Evolutionary conservation across 805 yeast species (phyloP), one percentile per base, ranked within the genome.

Genomic region (Komagataella ulmi): DNA sequence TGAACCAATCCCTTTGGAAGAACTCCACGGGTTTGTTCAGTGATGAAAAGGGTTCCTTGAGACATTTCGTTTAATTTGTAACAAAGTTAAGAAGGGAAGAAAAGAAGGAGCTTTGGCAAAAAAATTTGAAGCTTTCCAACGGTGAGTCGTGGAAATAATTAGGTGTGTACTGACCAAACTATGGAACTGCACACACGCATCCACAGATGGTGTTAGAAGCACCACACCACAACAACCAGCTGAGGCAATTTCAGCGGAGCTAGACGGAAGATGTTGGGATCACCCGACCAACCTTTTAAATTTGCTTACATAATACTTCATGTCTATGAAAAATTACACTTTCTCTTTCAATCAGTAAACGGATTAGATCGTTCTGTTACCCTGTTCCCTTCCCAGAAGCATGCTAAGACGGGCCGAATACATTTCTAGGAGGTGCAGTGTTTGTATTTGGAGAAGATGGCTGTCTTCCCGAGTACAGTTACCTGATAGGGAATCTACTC

Each of bases 41-140:
- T 18, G 10, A 19, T n/a, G 70, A 73, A 84, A 61, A 83, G 69
- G 58, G 83, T 81, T 63, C 88, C 88, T 65, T 73, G 75, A 49
- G 89, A 78, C 90, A 84, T 84, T 59, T 4, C 43, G 36, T 17
- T 18, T 44, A 19, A 10, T 17, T 18, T 17, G 23, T 17, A n/a
- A 44, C 19, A 44, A 44, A 44, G 10, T 44, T 12, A 44, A 10
- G 23, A n/a, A n/a, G 23, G 12, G 23, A 44, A 44, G 23, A 44
- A 19, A 44, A 10, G 23, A 44, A 12, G 40, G 40, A 30, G 40
- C 40, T 30, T 8, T 30, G 40, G 40, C 40, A 30, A 30, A 30
- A 30, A 30, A 30, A 10, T 30, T 30, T 30, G 14, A 30, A 30
- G 14, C 40, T 30, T 30, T 30, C 40, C n/a, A 30, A 30, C 40